Conservation (phyloP, 2,329 filamentous ascomycete genomes). For the Aureobasidium pullulans region DNA sequence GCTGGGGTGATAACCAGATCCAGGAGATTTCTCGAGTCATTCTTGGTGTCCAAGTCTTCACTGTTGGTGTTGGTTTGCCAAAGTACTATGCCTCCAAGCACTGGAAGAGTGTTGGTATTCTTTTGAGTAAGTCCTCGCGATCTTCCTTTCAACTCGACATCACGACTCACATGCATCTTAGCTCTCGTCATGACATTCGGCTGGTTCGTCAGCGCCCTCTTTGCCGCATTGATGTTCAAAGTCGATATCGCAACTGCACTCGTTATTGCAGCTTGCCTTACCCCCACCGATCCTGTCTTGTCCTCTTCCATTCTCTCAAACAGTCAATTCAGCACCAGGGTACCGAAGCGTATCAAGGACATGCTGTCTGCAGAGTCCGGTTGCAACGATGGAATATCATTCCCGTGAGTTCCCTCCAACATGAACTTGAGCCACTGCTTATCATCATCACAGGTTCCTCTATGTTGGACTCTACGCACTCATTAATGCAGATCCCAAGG, state of each 20-base stretch:
- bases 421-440: background rate
- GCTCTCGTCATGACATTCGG: constrained; percentile 46
- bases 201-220: constrained; percentile 41
- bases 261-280: constrained; percentile 48
- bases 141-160: background rate
- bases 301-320: constrained; percentile 48
- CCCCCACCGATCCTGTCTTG: constrained; percentile 51
- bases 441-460: constrained; percentile 32
- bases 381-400: constrained; percentile 50
- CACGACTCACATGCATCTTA: background rate
- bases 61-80: constrained; percentile 31
- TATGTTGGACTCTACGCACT: constrained; percentile 45
- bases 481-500: constrained; percentile 30
- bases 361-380: constrained; percentile 48
- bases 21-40: constrained; percentile 38
- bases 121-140: constrained; percentile 27
- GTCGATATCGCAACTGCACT: constrained; percentile 40
- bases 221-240: constrained; percentile 41
- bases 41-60: constrained; percentile 38
- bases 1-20: constrained; percentile 35
- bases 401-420: constrained; percentile 29
- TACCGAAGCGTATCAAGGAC: constrained; percentile 45
- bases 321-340: constrained; percentile 44
- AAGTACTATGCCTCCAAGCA: constrained; percentile 43
- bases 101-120: constrained; percentile 43